Conservation (phyloP, 306 rosid species). For the Rosa chinensis region DNA sequence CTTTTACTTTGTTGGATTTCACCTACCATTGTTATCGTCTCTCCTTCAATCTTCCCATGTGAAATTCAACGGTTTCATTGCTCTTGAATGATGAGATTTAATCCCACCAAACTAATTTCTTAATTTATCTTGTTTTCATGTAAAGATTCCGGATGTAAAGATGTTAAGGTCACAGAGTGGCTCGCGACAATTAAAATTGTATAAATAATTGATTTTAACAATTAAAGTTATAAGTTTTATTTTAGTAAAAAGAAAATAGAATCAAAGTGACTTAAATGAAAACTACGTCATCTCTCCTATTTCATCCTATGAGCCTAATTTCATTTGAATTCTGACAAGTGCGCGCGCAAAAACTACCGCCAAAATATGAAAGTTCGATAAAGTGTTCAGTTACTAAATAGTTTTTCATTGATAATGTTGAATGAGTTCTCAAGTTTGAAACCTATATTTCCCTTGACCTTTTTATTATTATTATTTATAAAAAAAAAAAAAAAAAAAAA, state of each 20-base stretch:
- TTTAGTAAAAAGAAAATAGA: neutral
- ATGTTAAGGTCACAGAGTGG: neutral
- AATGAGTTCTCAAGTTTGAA: neutral
- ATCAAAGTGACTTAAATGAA: neutral
- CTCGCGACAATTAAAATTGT: neutral
- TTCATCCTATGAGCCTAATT: neutral
- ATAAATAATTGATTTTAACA: neutral
- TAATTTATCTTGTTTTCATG: neutral
- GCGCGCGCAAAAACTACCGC: neutral
- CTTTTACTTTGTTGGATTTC: conserved; percentile 5
- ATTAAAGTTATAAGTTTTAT: neutral
- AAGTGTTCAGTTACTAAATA: neutral
- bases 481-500: neutral
- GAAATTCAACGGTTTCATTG: neutral
- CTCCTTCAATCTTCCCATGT: neutral
- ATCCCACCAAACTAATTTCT: conserved; percentile 5
- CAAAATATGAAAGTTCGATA: neutral
- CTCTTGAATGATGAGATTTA: neutral
- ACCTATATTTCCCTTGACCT: neutral
- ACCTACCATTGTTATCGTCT: neutral
- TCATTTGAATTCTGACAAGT: neutral
- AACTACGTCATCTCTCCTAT: neutral
- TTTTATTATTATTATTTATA: too few species aligned
- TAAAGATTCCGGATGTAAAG: neutral
- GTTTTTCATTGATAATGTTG: neutral